phyloP scores from a whole-genome alignment of 2,329 filamentous ascomycete genomes.

The Neonectria ditissima region DNA sequence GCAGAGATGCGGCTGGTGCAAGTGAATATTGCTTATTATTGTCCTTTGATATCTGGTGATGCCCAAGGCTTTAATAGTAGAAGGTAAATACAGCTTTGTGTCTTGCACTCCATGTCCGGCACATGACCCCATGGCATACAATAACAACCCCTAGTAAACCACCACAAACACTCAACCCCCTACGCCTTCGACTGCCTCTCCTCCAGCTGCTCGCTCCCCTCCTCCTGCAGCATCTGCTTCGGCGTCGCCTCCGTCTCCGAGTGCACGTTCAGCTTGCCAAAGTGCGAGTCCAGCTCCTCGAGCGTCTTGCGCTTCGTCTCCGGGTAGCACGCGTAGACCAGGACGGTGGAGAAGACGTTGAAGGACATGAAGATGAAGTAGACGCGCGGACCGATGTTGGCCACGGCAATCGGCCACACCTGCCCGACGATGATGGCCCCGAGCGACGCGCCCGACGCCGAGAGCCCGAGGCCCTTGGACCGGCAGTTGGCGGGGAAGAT shows the following conservation, averaged over 20 bases:
- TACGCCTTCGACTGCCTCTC: neutral
- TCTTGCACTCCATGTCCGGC: no score
- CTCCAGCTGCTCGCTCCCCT: constrained; percentile 30
- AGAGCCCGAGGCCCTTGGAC: constrained; percentile 66
- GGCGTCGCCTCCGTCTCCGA: constrained; percentile 39
- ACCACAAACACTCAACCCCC: no score
- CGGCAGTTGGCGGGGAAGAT: constrained; percentile 70
- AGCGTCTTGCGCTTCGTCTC: constrained; percentile 20
- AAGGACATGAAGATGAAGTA: constrained; percentile 64
- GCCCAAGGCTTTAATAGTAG: no score
- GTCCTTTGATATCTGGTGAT: no score
- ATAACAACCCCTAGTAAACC: no score
- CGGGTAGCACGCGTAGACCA: constrained; percentile 38
- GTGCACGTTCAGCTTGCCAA: constrained; percentile 42
- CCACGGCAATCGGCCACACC: constrained; percentile 67
- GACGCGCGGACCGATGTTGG: constrained; percentile 61
- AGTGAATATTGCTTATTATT: no score
- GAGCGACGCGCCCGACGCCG: constrained; percentile 65
- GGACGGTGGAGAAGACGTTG: constrained; percentile 40
- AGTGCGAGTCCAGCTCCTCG: constrained; percentile 40
- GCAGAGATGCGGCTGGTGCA: no score
- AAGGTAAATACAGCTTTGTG: no score
- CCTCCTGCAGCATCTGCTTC: constrained; percentile 42
- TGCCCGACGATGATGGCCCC: constrained; percentile 66
- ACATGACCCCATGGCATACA: no score